These are phyloP conservation scores for Coprinopsis strossmayeri DNA, from an alignment of 768 basidiomycete species.

Conservation along the genomic window DNA sequence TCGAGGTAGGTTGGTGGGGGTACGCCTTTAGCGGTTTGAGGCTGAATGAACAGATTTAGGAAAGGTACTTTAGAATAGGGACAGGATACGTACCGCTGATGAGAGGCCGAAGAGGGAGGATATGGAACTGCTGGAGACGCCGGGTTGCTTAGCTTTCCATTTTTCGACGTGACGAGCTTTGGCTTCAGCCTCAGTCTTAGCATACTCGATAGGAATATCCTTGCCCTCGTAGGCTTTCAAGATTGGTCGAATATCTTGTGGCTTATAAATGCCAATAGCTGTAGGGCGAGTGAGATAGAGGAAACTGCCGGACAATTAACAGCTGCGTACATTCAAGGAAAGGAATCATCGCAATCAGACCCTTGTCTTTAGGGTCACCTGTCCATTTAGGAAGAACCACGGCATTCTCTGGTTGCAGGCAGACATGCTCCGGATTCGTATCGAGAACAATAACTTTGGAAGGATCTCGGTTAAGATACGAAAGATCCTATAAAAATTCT, in stretches of 20 bases:
- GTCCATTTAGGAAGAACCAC: slow-evolving; percentile 83
- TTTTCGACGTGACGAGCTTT: slow-evolving; percentile 75
- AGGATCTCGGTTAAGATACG: slow-evolving; percentile 91
- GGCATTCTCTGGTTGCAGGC: slow-evolving; percentile 83
- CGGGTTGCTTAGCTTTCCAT: slow-evolving; percentile 54
- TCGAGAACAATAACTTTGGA: slow-evolving; percentile 87
- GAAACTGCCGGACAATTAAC: background rate
- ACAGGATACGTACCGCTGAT: slow-evolving; percentile 15
- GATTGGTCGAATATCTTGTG: slow-evolving; percentile 82
- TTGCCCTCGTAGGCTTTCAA: slow-evolving; percentile 81
- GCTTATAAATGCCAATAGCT: slow-evolving; percentile 93
- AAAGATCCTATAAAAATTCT: slow-evolving; percentile 56
- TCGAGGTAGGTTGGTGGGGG: slow-evolving; percentile 48
- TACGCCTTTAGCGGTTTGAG: slow-evolving; percentile 18
- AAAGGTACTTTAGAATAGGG: background rate
- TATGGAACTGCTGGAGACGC: slow-evolving; percentile 28
- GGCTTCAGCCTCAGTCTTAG: slow-evolving; percentile 77
- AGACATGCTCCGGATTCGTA: slow-evolving; percentile 70
- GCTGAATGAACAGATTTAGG: slow-evolving; percentile 6
- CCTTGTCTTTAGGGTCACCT: slow-evolving; percentile 62
- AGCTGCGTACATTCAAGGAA: slow-evolving; percentile 81
- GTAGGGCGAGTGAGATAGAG: slow-evolving; percentile 3
- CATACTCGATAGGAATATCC: slow-evolving; percentile 85
- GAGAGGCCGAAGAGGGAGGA: slow-evolving; percentile 35
- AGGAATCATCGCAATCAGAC: slow-evolving; percentile 88